Conservation (phyloP, 805 yeast species). For the Metschnikowia hibisci region DNA sequence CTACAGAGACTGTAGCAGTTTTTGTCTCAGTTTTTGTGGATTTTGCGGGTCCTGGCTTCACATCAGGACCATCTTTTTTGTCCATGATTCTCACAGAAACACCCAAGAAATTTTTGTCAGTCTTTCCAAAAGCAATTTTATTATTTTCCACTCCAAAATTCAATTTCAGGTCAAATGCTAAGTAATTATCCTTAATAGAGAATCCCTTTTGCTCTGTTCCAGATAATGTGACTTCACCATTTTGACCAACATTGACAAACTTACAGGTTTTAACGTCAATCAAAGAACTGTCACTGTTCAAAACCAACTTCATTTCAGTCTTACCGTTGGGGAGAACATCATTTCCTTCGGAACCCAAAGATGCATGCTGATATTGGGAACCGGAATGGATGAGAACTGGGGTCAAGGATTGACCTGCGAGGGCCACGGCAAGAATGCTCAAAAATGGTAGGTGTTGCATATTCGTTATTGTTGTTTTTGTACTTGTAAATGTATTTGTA, state of each 20-base stretch:
- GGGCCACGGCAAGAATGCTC: conserved; percentile 19
- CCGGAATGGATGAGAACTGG: conserved; percentile 22
- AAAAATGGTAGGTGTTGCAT: conserved; percentile 13
- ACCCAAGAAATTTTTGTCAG: conserved; percentile 4
- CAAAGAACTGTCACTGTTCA: conserved; percentile 21
- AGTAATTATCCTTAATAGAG: conserved; percentile 7
- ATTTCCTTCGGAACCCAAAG: conserved; percentile 6
- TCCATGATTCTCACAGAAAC: conserved; percentile 8
- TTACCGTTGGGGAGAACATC: conserved; percentile 7
- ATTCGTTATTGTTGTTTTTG: too few relatives aligned
- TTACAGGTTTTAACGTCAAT: conserved; percentile 14
- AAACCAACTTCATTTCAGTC: conserved; percentile 12
- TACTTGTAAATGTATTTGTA: too few relatives aligned
- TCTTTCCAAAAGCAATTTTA: conserved; percentile 2
- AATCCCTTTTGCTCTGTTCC: conserved; percentile 5
- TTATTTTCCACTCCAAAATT: conserved; percentile 1
- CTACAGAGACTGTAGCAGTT: too few relatives aligned
- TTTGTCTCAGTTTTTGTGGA: background rate
- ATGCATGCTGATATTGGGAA: conserved; percentile 18
- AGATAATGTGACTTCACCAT: background rate
- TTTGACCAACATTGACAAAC: conserved; percentile 11
- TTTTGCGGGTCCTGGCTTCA: background rate
- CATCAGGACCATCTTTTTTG: conserved; percentile 3
- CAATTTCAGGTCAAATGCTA: background rate
- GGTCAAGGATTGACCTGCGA: conserved; percentile 20